These are phyloP conservation scores for Nephelium lappaceum DNA, from an alignment of 345 rosid genomes.

Conservation along the genomic window DNA sequence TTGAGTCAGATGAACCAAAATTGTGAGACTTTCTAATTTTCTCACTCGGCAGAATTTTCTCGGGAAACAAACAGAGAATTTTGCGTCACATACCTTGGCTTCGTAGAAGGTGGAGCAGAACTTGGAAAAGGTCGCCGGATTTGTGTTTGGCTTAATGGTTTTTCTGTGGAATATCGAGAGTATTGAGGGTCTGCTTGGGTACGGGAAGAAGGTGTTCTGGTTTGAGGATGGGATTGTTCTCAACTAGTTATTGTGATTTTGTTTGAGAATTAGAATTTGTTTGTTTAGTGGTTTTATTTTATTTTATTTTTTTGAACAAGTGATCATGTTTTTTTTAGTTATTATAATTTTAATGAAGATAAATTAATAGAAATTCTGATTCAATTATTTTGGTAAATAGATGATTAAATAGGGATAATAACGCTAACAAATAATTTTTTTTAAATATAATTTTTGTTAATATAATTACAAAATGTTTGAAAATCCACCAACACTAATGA, in stretches of 20 bases:
- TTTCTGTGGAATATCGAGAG: neutral
- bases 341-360: too few species aligned
- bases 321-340: too few species aligned
- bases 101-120: too few species aligned
- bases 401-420: neutral
- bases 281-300: neutral
- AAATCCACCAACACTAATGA: too few species aligned
- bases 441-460: too few species aligned
- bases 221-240: neutral
- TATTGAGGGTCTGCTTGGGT: neutral
- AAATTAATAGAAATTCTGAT: too few species aligned
- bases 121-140: neutral
- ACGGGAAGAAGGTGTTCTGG: neutral
- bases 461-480: too few species aligned
- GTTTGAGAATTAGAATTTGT: neutral
- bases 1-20: neutral
- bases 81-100: neutral
- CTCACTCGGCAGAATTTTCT: constrained; percentile 5
- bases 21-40: neutral
- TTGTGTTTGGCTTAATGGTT: neutral
- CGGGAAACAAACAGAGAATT: constrained; percentile 10
- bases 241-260: neutral
- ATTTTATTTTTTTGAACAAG: too few species aligned
- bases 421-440: too few species aligned
- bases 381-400: neutral